Percentiles rank a stretch among this genome's conserved stretches.
Evolutionary conservation across 1,284 basidiomycete species (phyloP).

Genomic region (Xerocomus minutiporus): DNA sequence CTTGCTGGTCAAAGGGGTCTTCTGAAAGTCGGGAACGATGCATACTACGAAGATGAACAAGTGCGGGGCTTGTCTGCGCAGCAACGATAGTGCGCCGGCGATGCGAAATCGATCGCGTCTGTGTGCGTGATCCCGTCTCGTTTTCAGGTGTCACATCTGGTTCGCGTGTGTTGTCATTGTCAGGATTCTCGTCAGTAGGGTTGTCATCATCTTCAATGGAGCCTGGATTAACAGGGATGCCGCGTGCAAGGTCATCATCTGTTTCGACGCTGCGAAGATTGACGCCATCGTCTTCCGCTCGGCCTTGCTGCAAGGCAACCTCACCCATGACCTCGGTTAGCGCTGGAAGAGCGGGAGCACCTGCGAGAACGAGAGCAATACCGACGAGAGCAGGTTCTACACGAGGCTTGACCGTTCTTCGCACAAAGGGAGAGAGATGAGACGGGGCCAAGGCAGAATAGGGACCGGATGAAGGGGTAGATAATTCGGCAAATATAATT

Average conservation of each 20-base stretch:
- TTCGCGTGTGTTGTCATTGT: constrained; percentile 18
- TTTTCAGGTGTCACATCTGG: constrained; percentile 5
- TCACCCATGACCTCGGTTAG: constrained; percentile 72
- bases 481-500: constrained; percentile 91
- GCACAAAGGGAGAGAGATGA: constrained; percentile 44
- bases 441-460: constrained; percentile 56
- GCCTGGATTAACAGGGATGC: constrained; percentile 20
- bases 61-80: constrained; percentile 67
- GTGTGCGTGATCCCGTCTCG: constrained; percentile 24
- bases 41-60: constrained; percentile 50
- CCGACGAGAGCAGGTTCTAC: constrained; percentile 79
- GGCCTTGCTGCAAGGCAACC: constrained; percentile 87
- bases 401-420: constrained; percentile 69
- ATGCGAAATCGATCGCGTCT: constrained; percentile 15
- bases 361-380: constrained; percentile 78
- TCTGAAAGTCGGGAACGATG: constrained; percentile 57
- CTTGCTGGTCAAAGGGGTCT: constrained; percentile 70
- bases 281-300: constrained; percentile 54
- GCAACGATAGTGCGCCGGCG: constrained; percentile 51
- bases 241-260: constrained; percentile 35
- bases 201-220: constrained; percentile 40
- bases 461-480: constrained; percentile 59
- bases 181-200: constrained; percentile 28
- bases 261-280: constrained; percentile 48
- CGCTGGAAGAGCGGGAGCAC: constrained; percentile 71